Evolutionary conservation across 257 asterid genomes (phyloP).

Genomic region (Fraxinus excelsior): DNA sequence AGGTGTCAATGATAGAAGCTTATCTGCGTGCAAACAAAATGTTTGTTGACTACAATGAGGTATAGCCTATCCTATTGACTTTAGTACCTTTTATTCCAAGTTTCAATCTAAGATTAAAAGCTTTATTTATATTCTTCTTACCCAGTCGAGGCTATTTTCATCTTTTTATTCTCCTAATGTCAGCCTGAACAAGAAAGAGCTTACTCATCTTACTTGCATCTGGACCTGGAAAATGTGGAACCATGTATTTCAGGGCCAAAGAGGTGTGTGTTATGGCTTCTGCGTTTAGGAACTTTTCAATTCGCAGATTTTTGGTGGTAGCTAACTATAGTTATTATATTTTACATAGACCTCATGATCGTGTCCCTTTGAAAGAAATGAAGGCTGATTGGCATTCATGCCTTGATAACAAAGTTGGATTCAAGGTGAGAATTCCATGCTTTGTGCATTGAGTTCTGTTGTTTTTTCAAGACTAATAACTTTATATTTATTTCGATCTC

Average conservation of each 20-base stretch:
- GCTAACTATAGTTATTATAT: slow-evolving; percentile 14
- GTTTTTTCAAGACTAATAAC: neutral
- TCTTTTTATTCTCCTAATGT: slow-evolving; percentile 18
- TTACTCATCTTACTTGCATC: slow-evolving; percentile 69
- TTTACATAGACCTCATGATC: slow-evolving; percentile 82
- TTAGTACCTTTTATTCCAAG: no score
- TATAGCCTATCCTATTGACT: slow-evolving; percentile 8
- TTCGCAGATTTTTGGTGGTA: slow-evolving; percentile 14
- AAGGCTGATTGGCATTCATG: slow-evolving; percentile 94
- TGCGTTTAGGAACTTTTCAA: neutral
- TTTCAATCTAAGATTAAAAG: slow-evolving; percentile 4
- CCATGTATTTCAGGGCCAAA: slow-evolving; percentile 97
- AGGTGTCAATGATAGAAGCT: slow-evolving; percentile 94
- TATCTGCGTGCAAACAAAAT: slow-evolving; percentile 90
- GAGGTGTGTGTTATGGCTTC: slow-evolving; percentile 44
- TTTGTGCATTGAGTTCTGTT: neutral
- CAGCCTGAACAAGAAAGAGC: slow-evolving; percentile 88
- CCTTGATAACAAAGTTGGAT: slow-evolving; percentile 18
- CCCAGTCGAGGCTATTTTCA: neutral
- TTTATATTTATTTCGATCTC: neutral
- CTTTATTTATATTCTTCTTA: neutral
- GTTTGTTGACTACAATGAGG: slow-evolving; percentile 94
- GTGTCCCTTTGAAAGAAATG: slow-evolving; percentile 84
- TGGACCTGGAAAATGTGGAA: slow-evolving; percentile 72
- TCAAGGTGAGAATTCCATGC: neutral